These are phyloP conservation scores for Podaxis sp. DNA, from an alignment of 768 basidiomycete genomes.

Conservation along the genomic window DNA sequence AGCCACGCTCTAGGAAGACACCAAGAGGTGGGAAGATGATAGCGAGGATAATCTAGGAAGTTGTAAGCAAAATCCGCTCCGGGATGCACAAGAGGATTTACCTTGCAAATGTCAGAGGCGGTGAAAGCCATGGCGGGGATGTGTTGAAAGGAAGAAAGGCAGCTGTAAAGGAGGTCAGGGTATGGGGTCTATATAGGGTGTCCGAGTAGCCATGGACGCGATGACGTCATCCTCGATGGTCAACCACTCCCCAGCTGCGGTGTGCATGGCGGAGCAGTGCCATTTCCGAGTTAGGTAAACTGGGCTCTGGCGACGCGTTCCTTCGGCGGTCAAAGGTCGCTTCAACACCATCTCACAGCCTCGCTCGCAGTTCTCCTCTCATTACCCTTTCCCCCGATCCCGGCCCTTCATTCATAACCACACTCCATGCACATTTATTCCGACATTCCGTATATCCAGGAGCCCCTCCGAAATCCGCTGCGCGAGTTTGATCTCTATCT, in stretches of 20 bases:
- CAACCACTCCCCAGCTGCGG: neutral
- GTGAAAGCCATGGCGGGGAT: constrained; percentile 60
- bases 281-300: neutral
- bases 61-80: constrained; percentile 11
- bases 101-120: constrained; percentile 76
- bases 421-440: constrained; percentile 24
- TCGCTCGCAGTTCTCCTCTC: neutral
- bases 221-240: constrained; percentile 12
- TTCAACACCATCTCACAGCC: neutral
- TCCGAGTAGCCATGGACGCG: neutral
- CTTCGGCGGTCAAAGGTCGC: neutral
- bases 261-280: neutral
- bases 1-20: constrained; percentile 88
- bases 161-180: constrained; percentile 5
- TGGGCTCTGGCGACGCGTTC: neutral
- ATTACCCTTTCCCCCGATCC: neutral
- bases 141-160: neutral
- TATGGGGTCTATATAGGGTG: constrained; percentile 9
- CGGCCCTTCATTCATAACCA: neutral
- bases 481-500: constrained; percentile 59
- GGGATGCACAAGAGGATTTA: constrained; percentile 25
- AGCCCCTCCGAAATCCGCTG: constrained; percentile 25
- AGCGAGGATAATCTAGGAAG: constrained; percentile 50
- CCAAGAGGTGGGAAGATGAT: constrained; percentile 80
- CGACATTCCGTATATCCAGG: constrained; percentile 38